Percentiles rank a stretch among this genome's conserved stretches.
phyloP scores from a whole-genome alignment of 495 filamentous ascomycete species.

The Hypoxylon intermedium region DNA sequence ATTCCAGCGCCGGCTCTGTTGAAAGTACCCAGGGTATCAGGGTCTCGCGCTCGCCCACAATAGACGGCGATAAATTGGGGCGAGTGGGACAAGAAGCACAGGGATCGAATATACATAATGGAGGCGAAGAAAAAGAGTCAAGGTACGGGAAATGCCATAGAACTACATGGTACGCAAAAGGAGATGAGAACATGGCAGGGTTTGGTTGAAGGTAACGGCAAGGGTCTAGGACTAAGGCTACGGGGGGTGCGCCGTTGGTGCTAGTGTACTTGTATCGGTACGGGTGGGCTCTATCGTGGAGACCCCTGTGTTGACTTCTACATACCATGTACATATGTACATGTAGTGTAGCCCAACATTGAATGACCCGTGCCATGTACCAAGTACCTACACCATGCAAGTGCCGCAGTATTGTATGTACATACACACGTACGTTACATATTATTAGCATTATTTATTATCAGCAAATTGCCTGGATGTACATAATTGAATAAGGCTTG shows the following conservation, averaged over 20 bases:
- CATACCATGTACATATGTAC: too few species aligned
- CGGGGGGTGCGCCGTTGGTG: conserved; percentile 26
- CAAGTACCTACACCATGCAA: conserved; percentile 1
- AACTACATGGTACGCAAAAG: conserved; percentile 28
- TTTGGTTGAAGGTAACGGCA: conserved; percentile 39
- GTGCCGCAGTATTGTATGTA: conserved; percentile 14
- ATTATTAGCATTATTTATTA: neutral
- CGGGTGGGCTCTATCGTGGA: conserved; percentile 22
- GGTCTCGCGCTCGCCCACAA: conserved; percentile 31
- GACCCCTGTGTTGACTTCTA: conserved; percentile 20
- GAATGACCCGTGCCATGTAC: neutral
- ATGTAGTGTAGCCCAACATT: too few species aligned
- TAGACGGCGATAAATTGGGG: conserved; percentile 37
- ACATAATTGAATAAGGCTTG: conserved; percentile 18
- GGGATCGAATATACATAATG: conserved; percentile 32
- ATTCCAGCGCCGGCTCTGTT: conserved; percentile 28
- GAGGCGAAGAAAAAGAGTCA: conserved; percentile 25
- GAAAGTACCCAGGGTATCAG: conserved; percentile 33
- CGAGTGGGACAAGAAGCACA: conserved; percentile 39
- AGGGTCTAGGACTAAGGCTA: conserved; percentile 36
- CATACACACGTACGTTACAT: neutral
- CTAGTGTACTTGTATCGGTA: conserved; percentile 33
- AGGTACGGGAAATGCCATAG: conserved; percentile 33
- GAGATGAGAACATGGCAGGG: conserved; percentile 42
- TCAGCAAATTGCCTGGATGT: too few species aligned